These are phyloP conservation scores for Zelonia costaricensis DNA, from an alignment of 208 protist genomes.

Conservation along the genomic window DNA sequence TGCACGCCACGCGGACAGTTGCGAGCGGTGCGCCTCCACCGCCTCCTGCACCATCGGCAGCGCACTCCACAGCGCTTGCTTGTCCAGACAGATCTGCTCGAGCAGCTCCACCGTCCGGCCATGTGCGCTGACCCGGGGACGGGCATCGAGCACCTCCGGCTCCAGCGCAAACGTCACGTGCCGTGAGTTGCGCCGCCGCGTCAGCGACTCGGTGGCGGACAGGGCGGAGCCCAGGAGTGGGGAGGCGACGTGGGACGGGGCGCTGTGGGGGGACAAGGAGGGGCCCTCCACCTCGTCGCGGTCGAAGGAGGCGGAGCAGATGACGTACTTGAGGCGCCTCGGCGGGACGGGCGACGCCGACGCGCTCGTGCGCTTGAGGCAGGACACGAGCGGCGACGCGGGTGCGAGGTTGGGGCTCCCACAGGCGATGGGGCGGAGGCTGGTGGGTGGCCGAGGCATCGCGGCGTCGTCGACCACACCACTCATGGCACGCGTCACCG, in stretches of 20 bases:
- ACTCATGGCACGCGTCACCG: too few species aligned
- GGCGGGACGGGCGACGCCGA: conserved; percentile 1
- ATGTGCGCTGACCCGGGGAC: conserved; percentile 19
- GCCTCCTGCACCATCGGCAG: conserved; percentile 19
- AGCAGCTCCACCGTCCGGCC: conserved; percentile 25
- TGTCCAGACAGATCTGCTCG: conserved; percentile 32
- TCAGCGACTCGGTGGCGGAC: background rate
- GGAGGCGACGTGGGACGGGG: background rate
- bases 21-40: background rate
- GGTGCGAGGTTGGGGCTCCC: background rate
- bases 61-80: conserved; percentile 19
- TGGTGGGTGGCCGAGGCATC: background rate
- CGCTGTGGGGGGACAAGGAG: background rate
- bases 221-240: background rate
- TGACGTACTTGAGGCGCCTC: conserved; percentile 28
- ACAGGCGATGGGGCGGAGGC: background rate
- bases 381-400: conserved; percentile 5
- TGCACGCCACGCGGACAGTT: conserved; percentile 11
- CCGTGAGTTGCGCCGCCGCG: conserved; percentile 5
- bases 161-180: conserved; percentile 32
- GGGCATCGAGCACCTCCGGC: conserved; percentile 28
- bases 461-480: background rate
- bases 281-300: background rate
- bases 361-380: conserved; percentile 5
- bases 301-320: conserved; percentile 17